Evolutionary conservation across 768 basidiomycete genomes (phyloP), one percentile per base, ranked within the genome.

Genomic region (Kwoniella sp.): DNA sequence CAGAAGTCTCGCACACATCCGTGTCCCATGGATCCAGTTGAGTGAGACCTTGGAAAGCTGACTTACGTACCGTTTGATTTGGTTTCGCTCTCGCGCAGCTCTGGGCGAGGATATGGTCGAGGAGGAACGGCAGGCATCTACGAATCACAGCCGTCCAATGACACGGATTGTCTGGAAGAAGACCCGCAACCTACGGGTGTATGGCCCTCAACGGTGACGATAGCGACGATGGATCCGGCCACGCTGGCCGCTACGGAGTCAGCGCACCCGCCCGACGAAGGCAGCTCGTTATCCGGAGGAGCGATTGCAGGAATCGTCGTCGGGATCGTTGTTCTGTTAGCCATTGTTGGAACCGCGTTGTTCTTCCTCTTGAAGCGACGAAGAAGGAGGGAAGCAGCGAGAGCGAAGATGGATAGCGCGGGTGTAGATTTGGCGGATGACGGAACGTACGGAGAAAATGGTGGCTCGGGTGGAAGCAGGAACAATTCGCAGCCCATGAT

Each of bases 231-330:
- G 0, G 48, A 59, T 13, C 52, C 66, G 7, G 58, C 70, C 22
- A 73, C 73, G 0, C 38, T 70, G 17, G 59, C 71, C 13, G 51
- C 64, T 22, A 62, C 60, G 48, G 20, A 57, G 20, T 54, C 70
- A 2, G 57, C 64, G 8, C 15, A 20, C 22, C 51, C 26, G 20
- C 25, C 57, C 1, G 47, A 12, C 9, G 54, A 53, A n/a, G 29
- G 62, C 4, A 26, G 34, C 1, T 41, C 31, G 12, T 17, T 58
- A 2, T 54, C 54, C 4, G 70, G 66, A 20, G 73, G 73, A 9
- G 71, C 67, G 2, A 77, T 77, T 15, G 75, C 75, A 2, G 75
- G 75, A 4, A 59, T 74, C 2, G 73, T 71, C 17, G 61, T 77
- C n/a, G 75, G 75, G 3, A 62, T 66, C 11, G 22, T 74, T 3